These are phyloP conservation scores for Akanthomyces dipterigenus DNA, from an alignment of 2,329 filamentous ascomycete species.

Conservation along the genomic window DNA sequence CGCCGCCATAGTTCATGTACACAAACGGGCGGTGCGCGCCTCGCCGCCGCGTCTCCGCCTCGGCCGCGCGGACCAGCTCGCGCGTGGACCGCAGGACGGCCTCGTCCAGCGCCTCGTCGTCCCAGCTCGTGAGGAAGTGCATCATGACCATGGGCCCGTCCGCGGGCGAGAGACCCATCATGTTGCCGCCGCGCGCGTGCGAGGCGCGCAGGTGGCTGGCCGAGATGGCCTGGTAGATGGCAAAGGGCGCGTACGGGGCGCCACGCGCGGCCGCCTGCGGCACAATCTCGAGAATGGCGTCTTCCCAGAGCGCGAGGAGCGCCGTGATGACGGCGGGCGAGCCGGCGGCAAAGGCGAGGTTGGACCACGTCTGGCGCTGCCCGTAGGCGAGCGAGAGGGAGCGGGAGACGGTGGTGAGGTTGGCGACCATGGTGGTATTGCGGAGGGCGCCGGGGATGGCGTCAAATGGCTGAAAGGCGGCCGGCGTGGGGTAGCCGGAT, in stretches of 20 bases:
- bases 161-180: constrained; percentile 30
- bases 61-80: constrained; percentile 22
- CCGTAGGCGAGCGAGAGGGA: constrained; percentile 21
- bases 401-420: constrained; percentile 19
- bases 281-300: constrained; percentile 13
- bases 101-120: constrained; percentile 22
- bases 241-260: constrained; percentile 18
- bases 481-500: constrained; percentile 9
- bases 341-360: constrained; percentile 20
- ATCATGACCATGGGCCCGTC: constrained; percentile 28
- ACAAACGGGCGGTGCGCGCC: constrained; percentile 27
- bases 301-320: constrained; percentile 21
- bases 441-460: constrained; percentile 16
- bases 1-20: constrained; percentile 30
- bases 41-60: constrained; percentile 14
- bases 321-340: constrained; percentile 21
- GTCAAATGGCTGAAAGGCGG: constrained; percentile 20
- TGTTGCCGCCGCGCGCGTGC: constrained; percentile 33
- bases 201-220: constrained; percentile 25
- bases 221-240: constrained; percentile 32
- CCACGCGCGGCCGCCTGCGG: constrained; percentile 9
- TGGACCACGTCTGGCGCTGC: constrained; percentile 24
- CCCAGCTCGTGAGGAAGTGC: constrained; percentile 23
- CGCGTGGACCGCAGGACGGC: constrained; percentile 19
- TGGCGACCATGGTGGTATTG: constrained; percentile 18